These are phyloP conservation scores for Naegleria lovaniensis DNA, from an alignment of 208 protist genomes.

Conservation along the genomic window DNA sequence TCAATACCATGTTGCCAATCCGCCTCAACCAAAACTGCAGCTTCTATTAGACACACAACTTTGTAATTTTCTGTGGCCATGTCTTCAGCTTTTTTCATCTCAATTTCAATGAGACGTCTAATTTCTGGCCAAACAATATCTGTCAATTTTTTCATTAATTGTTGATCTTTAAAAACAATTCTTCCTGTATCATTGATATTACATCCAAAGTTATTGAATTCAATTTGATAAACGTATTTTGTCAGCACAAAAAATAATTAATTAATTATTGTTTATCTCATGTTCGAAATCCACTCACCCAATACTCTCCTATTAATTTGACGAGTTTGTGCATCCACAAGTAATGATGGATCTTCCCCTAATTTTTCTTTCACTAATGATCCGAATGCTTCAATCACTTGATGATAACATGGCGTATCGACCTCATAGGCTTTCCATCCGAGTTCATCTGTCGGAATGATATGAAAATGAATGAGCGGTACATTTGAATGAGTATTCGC, in stretches of 20 bases:
- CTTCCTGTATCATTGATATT: not conserved
- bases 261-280: too few species aligned
- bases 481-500: not conserved
- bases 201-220: too few species aligned
- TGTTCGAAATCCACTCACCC: not conserved
- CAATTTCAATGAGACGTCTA: not conserved
- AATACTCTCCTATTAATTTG: not conserved
- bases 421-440: not conserved
- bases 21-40: not conserved
- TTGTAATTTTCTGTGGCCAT: not conserved
- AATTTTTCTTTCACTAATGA: not conserved
- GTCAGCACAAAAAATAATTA: too few species aligned
- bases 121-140: conserved; percentile 13
- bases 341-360: not conserved
- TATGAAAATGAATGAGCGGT: not conserved
- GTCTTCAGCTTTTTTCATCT: not conserved
- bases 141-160: not conserved
- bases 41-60: not conserved
- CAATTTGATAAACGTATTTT: too few species aligned
- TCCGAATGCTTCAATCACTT: not conserved
- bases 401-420: not conserved
- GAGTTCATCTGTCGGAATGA: not conserved
- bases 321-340: not conserved
- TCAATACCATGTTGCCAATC: not conserved
- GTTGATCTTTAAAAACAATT: not conserved